These are phyloP conservation scores for Tylopilus felleus DNA, from an alignment of 768 basidiomycete species.

Conservation along the genomic window DNA sequence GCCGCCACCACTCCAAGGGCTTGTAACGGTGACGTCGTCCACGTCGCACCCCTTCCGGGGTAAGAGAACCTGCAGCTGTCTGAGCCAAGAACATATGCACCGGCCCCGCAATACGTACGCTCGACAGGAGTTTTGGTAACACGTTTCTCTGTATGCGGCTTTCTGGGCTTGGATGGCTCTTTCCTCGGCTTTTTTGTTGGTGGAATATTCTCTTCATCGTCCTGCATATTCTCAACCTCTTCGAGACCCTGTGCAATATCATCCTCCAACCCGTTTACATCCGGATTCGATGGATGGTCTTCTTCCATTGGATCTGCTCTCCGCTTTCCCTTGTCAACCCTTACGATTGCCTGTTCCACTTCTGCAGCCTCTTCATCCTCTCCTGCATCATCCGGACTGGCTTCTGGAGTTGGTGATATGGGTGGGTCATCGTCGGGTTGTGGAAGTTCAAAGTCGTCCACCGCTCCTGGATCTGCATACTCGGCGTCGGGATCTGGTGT, in stretches of 20 bases:
- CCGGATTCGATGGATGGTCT: conserved; percentile 5
- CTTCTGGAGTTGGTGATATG: conserved; percentile 44
- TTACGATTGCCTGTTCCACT: conserved; percentile 33
- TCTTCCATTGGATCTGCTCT: conserved; percentile 28
- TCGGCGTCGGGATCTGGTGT: conserved; percentile 26
- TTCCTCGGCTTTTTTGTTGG: conserved; percentile 27
- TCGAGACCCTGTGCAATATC: conserved; percentile 43
- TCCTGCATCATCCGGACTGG: conserved; percentile 43
- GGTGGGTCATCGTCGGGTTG: conserved; percentile 27
- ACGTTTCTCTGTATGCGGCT: conserved; percentile 26
- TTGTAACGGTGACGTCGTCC: conserved; percentile 63
- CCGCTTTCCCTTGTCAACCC: conserved; percentile 40
- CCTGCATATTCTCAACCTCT: conserved; percentile 50
- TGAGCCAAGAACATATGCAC: conserved; percentile 5
- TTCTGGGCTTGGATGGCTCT: conserved; percentile 27
- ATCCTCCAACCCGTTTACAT: conserved; percentile 36
- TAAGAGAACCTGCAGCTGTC: conserved; percentile 20
- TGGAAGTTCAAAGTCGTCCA: conserved; percentile 30
- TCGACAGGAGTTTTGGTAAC: conserved; percentile 16
- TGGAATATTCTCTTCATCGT: conserved; percentile 38
- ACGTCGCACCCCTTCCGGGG: conserved; percentile 56
- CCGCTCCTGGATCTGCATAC: conserved; percentile 12
- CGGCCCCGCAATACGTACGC: conserved; percentile 16
- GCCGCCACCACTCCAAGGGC: conserved; percentile 92
- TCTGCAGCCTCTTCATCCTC: conserved; percentile 26